Evolutionary conservation across 2,329 filamentous ascomycete species (phyloP).

Genomic region (Leptoxyphium fumago): DNA sequence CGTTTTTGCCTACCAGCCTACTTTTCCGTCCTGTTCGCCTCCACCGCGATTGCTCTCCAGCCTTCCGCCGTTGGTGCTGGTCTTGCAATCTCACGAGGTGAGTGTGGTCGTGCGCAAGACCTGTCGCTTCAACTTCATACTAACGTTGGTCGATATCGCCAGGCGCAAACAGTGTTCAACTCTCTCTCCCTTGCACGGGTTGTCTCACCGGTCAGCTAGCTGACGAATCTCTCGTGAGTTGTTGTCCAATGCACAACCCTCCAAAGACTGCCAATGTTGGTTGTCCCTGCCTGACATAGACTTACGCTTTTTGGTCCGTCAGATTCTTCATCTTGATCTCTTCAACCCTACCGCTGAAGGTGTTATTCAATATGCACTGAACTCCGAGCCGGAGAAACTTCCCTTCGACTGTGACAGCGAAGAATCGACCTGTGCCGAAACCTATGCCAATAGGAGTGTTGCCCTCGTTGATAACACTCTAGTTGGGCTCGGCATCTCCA

Average conservation of each 20-base stretch:
- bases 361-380: background rate
- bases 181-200: slow-evolving; percentile 4
- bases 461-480: background rate
- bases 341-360: background rate
- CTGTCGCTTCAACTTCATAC: too few relatives aligned
- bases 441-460: background rate
- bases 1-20: slow-evolving; percentile 10
- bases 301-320: slow-evolving; percentile 1
- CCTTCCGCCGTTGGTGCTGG: background rate
- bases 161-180: slow-evolving; percentile 2
- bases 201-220: slow-evolving; percentile 4
- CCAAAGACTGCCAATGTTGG: background rate
- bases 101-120: too few relatives aligned
- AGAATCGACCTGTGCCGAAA: background rate
- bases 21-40: slow-evolving; percentile 10
- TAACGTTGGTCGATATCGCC: background rate
- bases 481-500: background rate
- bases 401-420: background rate
- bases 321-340: slow-evolving; percentile 3
- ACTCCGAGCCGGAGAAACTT: background rate
- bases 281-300: background rate
- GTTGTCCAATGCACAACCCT: too few relatives aligned
- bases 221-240: slow-evolving; percentile 9
- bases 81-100: too few relatives aligned
- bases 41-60: slow-evolving; percentile 4